Conservation (phyloP, 306 rosid species). For the Vicia villosa region DNA sequence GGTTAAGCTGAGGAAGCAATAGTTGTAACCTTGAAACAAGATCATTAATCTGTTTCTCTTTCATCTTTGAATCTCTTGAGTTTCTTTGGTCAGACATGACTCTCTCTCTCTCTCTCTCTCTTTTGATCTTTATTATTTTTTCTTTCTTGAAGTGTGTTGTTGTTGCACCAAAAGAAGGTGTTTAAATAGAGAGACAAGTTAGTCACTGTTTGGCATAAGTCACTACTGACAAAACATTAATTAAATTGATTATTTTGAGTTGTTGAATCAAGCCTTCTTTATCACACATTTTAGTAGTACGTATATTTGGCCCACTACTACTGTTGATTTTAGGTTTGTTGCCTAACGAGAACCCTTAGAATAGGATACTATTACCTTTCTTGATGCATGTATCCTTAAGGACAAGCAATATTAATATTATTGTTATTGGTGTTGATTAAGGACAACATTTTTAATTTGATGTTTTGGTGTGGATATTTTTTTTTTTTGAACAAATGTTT, state of each 20-base stretch:
- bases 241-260: slow-evolving; percentile 35
- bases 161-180: slow-evolving; percentile 14
- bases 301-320: slow-evolving; percentile 43
- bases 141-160: slow-evolving; percentile 4
- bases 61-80: slow-evolving; percentile 37
- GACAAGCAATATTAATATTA: slow-evolving; percentile 19
- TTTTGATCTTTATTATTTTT: no score
- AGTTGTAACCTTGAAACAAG: slow-evolving; percentile 48
- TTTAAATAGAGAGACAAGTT: slow-evolving; percentile 43
- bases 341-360: slow-evolving; percentile 18
- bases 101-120: not conserved
- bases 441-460: not conserved
- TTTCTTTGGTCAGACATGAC: slow-evolving; percentile 48
- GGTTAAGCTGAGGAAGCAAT: slow-evolving; percentile 43
- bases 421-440: slow-evolving; percentile 5
- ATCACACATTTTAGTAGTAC: slow-evolving; percentile 41
- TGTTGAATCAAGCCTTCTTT: slow-evolving; percentile 28
- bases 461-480: no score
- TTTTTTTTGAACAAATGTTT: no score
- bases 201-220: not conserved
- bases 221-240: slow-evolving; percentile 14
- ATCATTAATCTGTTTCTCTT: slow-evolving; percentile 46
- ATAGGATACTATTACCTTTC: not conserved
- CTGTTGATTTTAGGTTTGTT: slow-evolving; percentile 23
- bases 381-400: slow-evolving; percentile 34